Evolutionary conservation across 257 asterid species (phyloP), one percentile per base, ranked within the genome.

Genomic region (Scutellaria minor): DNA sequence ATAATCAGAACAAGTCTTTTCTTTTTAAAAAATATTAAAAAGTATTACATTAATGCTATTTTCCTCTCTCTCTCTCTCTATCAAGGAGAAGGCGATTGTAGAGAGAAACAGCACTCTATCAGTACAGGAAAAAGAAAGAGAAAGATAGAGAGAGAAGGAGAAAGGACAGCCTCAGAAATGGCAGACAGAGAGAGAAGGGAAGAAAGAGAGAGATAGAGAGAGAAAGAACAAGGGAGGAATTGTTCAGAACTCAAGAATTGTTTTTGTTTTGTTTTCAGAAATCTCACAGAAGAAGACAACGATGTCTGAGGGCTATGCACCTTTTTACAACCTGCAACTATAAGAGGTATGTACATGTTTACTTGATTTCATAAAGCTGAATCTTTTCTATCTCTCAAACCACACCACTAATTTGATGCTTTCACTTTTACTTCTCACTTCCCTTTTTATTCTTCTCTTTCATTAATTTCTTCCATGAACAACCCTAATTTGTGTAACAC

Each of bases 261-360:
- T 68, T 68, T 73, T 78, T 60, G 57, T 22, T 53, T 66, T 51
- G 41, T 64, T 66, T 48, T 62, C 52, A 35, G 61, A 76, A 86
- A 82, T 86, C 89, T 80, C 89, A 85, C 77, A 71, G 86, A 83
- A 78, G 83, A 81, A 87, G 95, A 93, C 87, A 93, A 87, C 85
- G 97, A 90, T 93, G 86, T 83, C 79, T 83, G 88, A 88, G 81
- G 64, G 70, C 71, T 79, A 75, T 84, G 88, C 72, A 72, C 70
- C 47, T 85, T 83, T 85, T 81, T 82, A 74, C 85, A 72, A 58
- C 83, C 93, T 86, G 93, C 93, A 85, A 83, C 83, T 83, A 84
- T 86, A 83, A 64, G 50, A 73, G 72, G 78, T 64, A 73, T 64
- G 66, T 54, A 27, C 65, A 73, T 73, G 50, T 64, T 2, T 64